A percentile compares a stretch with the other conserved stretches of the same genome.
phyloP scores from a whole-genome alignment of 805 yeast genomes.

The Ogataea minuta region DNA sequence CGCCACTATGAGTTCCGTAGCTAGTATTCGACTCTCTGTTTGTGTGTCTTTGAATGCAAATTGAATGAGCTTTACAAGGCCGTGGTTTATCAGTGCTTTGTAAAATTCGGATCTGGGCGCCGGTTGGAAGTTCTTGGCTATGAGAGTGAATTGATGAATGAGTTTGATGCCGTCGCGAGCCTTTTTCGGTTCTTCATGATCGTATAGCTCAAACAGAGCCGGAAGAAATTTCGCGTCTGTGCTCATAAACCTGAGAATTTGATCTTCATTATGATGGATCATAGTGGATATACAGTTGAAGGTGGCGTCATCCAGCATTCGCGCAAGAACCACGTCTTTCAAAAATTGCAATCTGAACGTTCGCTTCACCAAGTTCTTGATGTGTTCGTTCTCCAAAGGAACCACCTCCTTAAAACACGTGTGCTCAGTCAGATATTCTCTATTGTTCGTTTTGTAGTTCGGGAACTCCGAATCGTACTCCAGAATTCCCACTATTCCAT shows the following conservation, averaged over 20 bases:
- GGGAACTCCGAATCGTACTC: slow-evolving; percentile 93
- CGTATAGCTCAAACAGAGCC: slow-evolving; percentile 59
- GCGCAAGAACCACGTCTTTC: slow-evolving; percentile 81
- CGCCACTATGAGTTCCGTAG: slow-evolving; percentile 76
- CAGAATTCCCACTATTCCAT: slow-evolving; percentile 71
- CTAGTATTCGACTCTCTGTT: slow-evolving; percentile 56
- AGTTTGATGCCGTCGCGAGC: slow-evolving; percentile 72
- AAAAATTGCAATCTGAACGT: slow-evolving; percentile 79
- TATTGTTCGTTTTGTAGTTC: slow-evolving; percentile 70
- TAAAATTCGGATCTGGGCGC: slow-evolving; percentile 65
- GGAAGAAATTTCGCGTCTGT: slow-evolving; percentile 51
- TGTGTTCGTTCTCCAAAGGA: slow-evolving; percentile 52
- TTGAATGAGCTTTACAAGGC: slow-evolving; percentile 65
- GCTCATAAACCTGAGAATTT: slow-evolving; percentile 58
- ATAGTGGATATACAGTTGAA: slow-evolving; percentile 63
- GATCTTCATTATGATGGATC: slow-evolving; percentile 67
- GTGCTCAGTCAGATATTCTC: slow-evolving; percentile 59
- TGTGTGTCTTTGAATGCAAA: slow-evolving; percentile 63
- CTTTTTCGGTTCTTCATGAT: slow-evolving; percentile 24
- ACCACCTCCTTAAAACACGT: slow-evolving; percentile 69
- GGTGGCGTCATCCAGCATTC: slow-evolving; percentile 79
- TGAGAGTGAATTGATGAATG: slow-evolving; percentile 74
- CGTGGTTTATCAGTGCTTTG: slow-evolving; percentile 58
- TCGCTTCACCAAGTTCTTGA: slow-evolving; percentile 58
- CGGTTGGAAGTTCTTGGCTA: slow-evolving; percentile 65